A percentile compares a stretch with the other conserved stretches of the same genome.
Conservation (phyloP, 768 basidiomycete species). For the Dioszegia crocea region DNA sequence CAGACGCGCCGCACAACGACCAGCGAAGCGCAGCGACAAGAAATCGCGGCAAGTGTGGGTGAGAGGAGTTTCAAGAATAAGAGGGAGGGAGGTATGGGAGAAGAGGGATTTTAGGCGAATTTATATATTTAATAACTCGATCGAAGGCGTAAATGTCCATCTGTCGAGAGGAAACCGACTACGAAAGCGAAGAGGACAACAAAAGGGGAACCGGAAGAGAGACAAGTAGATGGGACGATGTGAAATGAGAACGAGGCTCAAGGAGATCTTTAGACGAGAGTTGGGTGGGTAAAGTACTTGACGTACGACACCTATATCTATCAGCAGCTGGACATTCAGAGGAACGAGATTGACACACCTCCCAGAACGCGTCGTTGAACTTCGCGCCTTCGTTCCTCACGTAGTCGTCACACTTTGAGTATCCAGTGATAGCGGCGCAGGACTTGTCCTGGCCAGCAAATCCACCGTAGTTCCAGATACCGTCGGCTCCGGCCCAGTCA, state of each 20-base stretch:
- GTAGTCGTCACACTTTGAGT: constrained; percentile 72
- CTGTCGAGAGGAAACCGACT: neutral
- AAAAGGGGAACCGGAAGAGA: neutral
- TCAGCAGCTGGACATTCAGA: constrained; percentile 3
- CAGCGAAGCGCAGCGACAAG: neutral
- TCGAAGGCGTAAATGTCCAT: neutral
- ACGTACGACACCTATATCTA: constrained; percentile 34
- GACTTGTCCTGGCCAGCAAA: constrained; percentile 76
- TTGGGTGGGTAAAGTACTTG: constrained; percentile 50
- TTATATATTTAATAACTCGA: neutral
- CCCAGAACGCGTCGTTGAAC: constrained; percentile 48
- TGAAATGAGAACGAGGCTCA: neutral
- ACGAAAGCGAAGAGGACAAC: neutral
- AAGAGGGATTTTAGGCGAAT: neutral
- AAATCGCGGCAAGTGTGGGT: neutral
- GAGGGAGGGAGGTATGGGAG: neutral
- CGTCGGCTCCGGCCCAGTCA: constrained; percentile 71
- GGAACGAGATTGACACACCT: constrained; percentile 26
- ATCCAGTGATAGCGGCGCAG: constrained; percentile 78
- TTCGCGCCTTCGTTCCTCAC: constrained; percentile 63
- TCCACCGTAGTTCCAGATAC: constrained; percentile 71
- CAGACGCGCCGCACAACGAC: neutral
- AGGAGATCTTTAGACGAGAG: constrained; percentile 26
- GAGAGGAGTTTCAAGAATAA: neutral
- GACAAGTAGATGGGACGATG: neutral